These are phyloP conservation scores for Groenewaldozyma tartarivorans DNA, from an alignment of 805 yeast genomes.

Conservation along the genomic window DNA sequence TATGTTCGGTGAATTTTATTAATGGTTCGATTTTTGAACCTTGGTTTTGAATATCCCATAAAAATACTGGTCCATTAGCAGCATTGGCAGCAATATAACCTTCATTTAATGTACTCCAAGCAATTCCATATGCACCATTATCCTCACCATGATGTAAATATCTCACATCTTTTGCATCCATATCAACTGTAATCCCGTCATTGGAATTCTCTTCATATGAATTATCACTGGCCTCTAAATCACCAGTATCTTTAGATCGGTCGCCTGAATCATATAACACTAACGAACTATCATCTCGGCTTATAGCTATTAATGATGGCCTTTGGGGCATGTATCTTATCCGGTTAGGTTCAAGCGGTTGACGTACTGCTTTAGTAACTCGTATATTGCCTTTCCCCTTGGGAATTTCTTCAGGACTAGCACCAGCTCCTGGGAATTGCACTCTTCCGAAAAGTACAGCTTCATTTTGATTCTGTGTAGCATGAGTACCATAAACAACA, in stretches of 20 bases:
- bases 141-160: conserved; percentile 46
- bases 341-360: conserved; percentile 58
- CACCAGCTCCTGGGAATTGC: conserved; percentile 10
- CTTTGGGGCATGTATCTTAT: conserved; percentile 44
- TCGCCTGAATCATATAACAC: conserved; percentile 18
- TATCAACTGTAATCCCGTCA: too few species aligned
- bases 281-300: conserved; percentile 32
- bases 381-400: conserved; percentile 5
- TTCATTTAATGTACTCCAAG: conserved; percentile 35
- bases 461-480: conserved; percentile 17
- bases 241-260: conserved; percentile 2
- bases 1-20: conserved; percentile 6
- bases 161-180: too few species aligned
- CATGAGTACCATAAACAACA: conserved; percentile 14
- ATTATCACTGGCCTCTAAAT: conserved; percentile 4
- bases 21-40: conserved; percentile 4
- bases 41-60: conserved; percentile 23
- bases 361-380: conserved; percentile 44
- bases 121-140: conserved; percentile 63
- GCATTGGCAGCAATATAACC: not conserved
- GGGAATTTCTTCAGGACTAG: conserved; percentile 1
- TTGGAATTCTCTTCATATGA: not conserved
- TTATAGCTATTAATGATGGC: conserved; percentile 42
- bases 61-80: not conserved
- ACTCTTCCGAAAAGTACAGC: conserved; percentile 14